phyloP scores from a whole-genome alignment of 2,329 filamentous ascomycete genomes.

The Aspergillus brasiliensis region DNA sequence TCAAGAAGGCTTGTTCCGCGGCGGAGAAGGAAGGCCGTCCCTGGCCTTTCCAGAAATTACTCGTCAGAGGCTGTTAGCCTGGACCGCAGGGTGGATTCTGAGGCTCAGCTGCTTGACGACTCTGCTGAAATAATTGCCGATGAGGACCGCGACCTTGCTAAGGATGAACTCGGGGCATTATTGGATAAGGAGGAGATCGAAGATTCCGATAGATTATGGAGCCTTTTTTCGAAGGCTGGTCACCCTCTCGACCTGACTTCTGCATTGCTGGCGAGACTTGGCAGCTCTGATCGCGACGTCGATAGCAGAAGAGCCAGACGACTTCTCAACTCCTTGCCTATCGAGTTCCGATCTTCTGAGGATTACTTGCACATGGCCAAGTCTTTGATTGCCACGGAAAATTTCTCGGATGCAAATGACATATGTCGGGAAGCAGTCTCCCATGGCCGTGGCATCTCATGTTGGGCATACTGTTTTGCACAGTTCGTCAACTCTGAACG shows the following conservation, averaged over 20 bases:
- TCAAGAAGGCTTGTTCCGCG: conserved; percentile 28
- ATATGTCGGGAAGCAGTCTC: conserved; percentile 46
- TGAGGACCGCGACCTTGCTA: conserved; percentile 19
- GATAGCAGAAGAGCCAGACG: conserved; percentile 47
- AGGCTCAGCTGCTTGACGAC: conserved; percentile 12
- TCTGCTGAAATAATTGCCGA: not conserved
- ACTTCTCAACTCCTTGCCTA: conserved; percentile 50
- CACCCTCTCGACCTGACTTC: conserved; percentile 29
- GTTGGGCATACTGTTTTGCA: conserved; percentile 35
- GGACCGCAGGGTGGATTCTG: conserved; percentile 5
- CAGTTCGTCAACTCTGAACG: conserved; percentile 32
- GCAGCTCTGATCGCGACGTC: conserved; percentile 37
- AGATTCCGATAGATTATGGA: conserved; percentile 46
- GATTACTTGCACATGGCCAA: conserved; percentile 51
- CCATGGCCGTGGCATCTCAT: conserved; percentile 26
- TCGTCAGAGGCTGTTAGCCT: conserved; percentile 25
- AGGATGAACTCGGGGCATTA: conserved; percentile 21
- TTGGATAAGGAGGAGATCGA: conserved; percentile 14
- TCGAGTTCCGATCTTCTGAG: conserved; percentile 37
- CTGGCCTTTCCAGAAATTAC: conserved; percentile 30
- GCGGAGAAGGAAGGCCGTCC: conserved; percentile 28
- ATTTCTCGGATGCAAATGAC: conserved; percentile 40
- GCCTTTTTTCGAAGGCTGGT: conserved; percentile 39
- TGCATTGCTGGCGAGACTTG: conserved; percentile 42
- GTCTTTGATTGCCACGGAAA: conserved; percentile 45